Conservation (phyloP, 2,329 filamentous ascomycete species). For the Neofusicoccum ribis region DNA sequence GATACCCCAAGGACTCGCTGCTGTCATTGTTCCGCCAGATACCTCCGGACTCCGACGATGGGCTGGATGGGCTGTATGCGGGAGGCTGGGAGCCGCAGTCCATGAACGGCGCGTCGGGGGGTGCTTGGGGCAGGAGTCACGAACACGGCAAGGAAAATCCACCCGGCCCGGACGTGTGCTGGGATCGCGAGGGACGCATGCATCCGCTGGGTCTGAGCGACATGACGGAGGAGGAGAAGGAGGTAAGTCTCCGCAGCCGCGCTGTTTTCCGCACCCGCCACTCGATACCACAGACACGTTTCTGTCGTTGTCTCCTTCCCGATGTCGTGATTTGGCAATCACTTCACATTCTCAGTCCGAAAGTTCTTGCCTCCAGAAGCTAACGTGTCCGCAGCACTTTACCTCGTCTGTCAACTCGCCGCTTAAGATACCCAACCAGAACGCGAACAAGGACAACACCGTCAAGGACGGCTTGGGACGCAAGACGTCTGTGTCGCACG, state of each 20-base stretch:
- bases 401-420: slow-evolving; percentile 87
- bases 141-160: slow-evolving; percentile 69
- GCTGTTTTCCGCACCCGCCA: too few species aligned
- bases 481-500: slow-evolving; percentile 78
- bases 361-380: slow-evolving; percentile 18
- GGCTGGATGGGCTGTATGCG: slow-evolving; percentile 68
- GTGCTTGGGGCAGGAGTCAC: slow-evolving; percentile 73
- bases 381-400: slow-evolving; percentile 63
- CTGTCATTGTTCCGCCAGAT: slow-evolving; percentile 69
- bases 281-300: not conserved
- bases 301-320: not conserved
- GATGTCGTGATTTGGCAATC: slow-evolving; percentile 22
- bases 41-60: slow-evolving; percentile 55
- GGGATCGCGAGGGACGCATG: slow-evolving; percentile 72
- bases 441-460: slow-evolving; percentile 60
- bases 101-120: slow-evolving; percentile 59
- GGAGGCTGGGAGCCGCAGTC: slow-evolving; percentile 77
- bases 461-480: slow-evolving; percentile 58
- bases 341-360: slow-evolving; percentile 9
- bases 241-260: slow-evolving; percentile 46
- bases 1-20: slow-evolving; percentile 78
- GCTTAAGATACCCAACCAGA: slow-evolving; percentile 78
- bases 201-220: slow-evolving; percentile 72
- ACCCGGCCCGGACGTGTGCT: slow-evolving; percentile 87
- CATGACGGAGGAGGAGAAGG: slow-evolving; percentile 68